Percentiles rank a stretch among this genome's conserved stretches.
phyloP scores from a whole-genome alignment of 1,284 basidiomycete genomes.

The Golubevia sp. region DNA sequence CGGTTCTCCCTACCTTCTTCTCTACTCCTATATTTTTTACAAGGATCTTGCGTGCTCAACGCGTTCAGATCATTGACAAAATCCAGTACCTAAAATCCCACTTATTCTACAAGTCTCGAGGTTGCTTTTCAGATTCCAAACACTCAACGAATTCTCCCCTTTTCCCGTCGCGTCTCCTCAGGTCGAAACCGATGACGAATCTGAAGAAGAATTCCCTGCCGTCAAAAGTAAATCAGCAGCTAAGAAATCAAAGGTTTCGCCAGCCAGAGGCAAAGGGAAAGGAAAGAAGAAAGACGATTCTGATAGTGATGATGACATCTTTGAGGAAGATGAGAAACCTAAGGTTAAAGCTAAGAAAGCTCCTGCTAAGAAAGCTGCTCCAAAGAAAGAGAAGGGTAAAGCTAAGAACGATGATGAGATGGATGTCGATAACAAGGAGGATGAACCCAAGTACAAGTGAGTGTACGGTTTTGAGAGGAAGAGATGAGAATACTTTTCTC shows the following conservation, averaged over 20 bases:
- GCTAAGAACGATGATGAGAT: slow-evolving; percentile 9
- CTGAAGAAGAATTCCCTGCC: neutral
- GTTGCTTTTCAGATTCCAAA: too few relatives aligned
- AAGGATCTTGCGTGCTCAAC: too few relatives aligned
- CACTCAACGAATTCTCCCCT: neutral
- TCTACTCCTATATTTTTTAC: neutral
- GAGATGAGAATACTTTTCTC: slow-evolving; percentile 4
- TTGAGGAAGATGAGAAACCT: neutral
- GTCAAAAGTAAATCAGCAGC: neutral
- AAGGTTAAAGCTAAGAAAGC: neutral
- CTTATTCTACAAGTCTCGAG: too few relatives aligned
- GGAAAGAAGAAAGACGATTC: neutral
- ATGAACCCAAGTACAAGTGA: too few relatives aligned
- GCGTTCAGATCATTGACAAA: too few relatives aligned
- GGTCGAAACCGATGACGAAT: neutral
- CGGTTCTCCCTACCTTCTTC: too few relatives aligned
- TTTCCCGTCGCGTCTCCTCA: neutral
- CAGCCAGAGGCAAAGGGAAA: neutral
- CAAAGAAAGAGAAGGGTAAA: slow-evolving; percentile 4
- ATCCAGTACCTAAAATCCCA: too few relatives aligned
- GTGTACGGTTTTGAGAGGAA: slow-evolving; percentile 10
- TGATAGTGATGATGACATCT: neutral
- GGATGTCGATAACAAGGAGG: slow-evolving; percentile 6
- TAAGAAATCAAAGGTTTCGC: neutral
- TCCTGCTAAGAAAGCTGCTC: slow-evolving; percentile 34